Percentiles rank a stretch among this genome's conserved stretches.
Conservation (phyloP, 805 yeast genomes). For the Schwanniomyces vanrijiae region DNA sequence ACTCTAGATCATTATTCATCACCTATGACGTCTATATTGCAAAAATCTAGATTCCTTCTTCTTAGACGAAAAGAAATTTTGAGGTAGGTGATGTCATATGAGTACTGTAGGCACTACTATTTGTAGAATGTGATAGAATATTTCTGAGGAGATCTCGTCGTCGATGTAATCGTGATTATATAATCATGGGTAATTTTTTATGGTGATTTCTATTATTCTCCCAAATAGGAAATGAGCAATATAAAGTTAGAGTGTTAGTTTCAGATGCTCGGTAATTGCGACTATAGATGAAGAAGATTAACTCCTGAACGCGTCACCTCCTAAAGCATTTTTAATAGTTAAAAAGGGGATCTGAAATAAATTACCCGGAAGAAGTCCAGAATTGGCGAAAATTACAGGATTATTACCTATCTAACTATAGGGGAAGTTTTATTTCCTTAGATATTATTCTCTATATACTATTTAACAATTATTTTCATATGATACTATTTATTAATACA, state of each 20-base stretch:
- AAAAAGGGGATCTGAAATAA: neutral
- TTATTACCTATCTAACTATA: neutral
- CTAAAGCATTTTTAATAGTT: neutral
- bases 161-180: neutral
- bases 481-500: too few species aligned
- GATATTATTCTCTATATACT: too few species aligned
- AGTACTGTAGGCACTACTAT: neutral
- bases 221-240: neutral
- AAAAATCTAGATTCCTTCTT: neutral
- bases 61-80: neutral
- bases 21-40: neutral
- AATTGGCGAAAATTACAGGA: neutral
- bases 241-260: neutral
- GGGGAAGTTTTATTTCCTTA: too few species aligned
- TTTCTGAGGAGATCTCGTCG: neutral
- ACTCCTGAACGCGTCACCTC: neutral
- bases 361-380: neutral
- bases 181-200: neutral
- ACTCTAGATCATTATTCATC: neutral
- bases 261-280: neutral
- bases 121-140: neutral
- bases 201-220: neutral
- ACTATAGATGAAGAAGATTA: neutral
- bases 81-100: neutral
- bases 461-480: too few species aligned